Base-by-base conservation (phyloP, 2,329 filamentous ascomycete genomes). In the Stagonosporopsis rhizophila region DNA sequence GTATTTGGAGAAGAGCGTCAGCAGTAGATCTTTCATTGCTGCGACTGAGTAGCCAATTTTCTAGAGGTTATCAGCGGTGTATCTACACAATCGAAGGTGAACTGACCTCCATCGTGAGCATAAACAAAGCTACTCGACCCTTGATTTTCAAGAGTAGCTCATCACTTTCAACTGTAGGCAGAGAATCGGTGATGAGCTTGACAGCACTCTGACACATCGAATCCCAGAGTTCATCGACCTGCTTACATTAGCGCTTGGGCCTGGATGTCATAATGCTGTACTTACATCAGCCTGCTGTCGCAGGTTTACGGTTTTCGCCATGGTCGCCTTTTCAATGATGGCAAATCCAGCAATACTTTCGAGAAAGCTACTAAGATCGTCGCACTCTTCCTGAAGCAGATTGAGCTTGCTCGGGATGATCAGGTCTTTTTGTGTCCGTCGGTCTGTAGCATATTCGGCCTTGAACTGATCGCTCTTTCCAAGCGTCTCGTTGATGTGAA, bases 151-250 rank as follows among this genome's bases (percentile, higher is more conserved):
- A 81, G 32, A 99, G 80, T 25, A 90, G 86, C 72, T 98, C 93
- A 12, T 95, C 92, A 72, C 96, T 95, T 56, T 87, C 87, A n/a
- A 99, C 86, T 37, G 88, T 86, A 45, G 85, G 84, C 4, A 99
- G 80, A 0, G 91, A 89, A 65, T 89, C 91, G 0, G 89, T 88
- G 60, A 96, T 96, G 44, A 98, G 81, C 8, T 83, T 85, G 64
- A 98, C 92, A 0, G 91, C 89, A 40, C 89, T 88, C 69, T 93
- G 91, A 71, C 94, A 98, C 91, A 98, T 95, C 0, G 93, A 97
- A 69, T 98, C 94, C 95, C 95, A 99, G 2, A 99, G 81, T 76
- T 98, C 95, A 71, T 99, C 95, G n/a, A 97, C 87, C 90, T 93
- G 27, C 34, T 12, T 23, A 27, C 6, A 30, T 64, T 41, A 62